Evolutionary conservation across 2,329 filamentous ascomycete genomes (phyloP), one percentile per base, ranked within the genome.

Genomic region (Sclerotinia glacialis): DNA sequence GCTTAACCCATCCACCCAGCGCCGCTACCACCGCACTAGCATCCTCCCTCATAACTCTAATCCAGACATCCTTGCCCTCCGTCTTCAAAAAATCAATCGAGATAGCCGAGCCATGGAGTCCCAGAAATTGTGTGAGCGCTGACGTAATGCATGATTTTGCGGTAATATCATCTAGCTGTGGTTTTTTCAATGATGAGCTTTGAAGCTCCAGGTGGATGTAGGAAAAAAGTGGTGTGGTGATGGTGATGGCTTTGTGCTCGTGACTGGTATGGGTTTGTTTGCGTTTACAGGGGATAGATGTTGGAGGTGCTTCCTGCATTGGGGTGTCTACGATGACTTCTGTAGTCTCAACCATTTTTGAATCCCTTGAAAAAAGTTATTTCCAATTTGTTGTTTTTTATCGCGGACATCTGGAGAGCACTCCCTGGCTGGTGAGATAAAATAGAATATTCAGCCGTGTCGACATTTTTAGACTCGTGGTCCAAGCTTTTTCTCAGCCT

Each of bases 51-150:
- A 89, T 87, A 11, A 91, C 76, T 23, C 90, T 81, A 60, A 92
- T 76, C 87, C 89, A 91, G 65, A 84, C 84, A 58, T 86, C 80
- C 7, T 74, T 72, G 1, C 79, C 81, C 3, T 85, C 78, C 0
- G 88, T 79, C 71, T 87, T 86, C 44, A 94, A 81, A 26, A 93
- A 85, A 74, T 94, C 91, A 66, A 93, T 75, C 1, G 87, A 79
- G 4, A 93, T 87, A 14, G 85, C 86, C 2, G 82, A 78, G 14
- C 91, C 91, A 0, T 85, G 87, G 23, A 86, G 78, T 26, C 91
- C 91, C 1, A 94, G 83, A 72, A 91, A 93, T 69, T 89, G 85
- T 1, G 80, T 80, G 9, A 94, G 79, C 0, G 90, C 87, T 0
- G 83, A 77, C 2, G 83, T 85, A 71, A 90, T 84, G 73, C 90